Evolutionary conservation across 306 rosid genomes (phyloP).

Genomic region (Prunus armeniaca): DNA sequence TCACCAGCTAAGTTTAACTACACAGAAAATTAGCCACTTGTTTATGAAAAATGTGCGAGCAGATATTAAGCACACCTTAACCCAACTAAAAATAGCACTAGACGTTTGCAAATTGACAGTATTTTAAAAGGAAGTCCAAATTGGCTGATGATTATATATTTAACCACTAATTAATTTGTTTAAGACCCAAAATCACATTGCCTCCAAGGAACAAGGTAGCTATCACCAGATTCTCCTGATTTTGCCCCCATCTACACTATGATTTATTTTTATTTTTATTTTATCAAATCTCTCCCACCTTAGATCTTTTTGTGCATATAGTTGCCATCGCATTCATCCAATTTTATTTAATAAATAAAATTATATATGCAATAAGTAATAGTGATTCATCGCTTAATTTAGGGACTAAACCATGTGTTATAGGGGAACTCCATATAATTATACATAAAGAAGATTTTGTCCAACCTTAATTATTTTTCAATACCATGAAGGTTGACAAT

Average conservation of each 20-base stretch:
- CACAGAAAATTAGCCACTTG: conserved; percentile 14
- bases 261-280: background rate
- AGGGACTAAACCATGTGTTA: background rate
- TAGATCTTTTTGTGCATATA: background rate
- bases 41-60: background rate
- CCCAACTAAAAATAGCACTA: background rate
- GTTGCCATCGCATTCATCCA: too few species aligned
- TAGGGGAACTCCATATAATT: too few species aligned
- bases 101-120: background rate
- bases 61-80: background rate
- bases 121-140: background rate
- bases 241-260: background rate
- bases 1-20: background rate
- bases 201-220: background rate
- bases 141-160: background rate
- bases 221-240: background rate
- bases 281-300: background rate
- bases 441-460: too few species aligned
- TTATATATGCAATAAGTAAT: background rate
- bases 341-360: background rate
- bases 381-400: background rate
- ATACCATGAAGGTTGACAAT: background rate
- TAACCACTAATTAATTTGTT: background rate
- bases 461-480: background rate
- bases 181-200: background rate